These are phyloP conservation scores for Capsaspora owczarzaki DNA, from an alignment of 78 protist genomes.

Conservation along the genomic window DNA sequence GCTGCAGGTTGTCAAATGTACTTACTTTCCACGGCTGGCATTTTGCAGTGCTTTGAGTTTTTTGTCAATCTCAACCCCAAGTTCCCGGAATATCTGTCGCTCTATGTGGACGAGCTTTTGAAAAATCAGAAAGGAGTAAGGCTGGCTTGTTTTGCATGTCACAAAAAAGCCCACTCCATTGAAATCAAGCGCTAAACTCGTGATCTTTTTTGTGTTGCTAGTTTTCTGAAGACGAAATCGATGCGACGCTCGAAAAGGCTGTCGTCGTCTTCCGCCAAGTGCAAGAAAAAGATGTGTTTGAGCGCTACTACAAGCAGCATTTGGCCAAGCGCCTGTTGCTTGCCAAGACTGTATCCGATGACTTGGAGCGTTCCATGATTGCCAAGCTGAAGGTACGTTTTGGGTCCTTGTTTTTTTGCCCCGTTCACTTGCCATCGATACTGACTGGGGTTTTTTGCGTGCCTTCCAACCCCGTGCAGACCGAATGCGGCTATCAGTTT, in stretches of 20 bases:
- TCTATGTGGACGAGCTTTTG: slow-evolving; percentile 59
- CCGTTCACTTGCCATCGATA: neutral
- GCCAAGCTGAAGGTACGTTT: slow-evolving; percentile 56
- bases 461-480: neutral
- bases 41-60: slow-evolving; percentile 74
- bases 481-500: slow-evolving; percentile 85
- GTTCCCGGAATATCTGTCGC: slow-evolving; percentile 73
- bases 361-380: slow-evolving; percentile 76
- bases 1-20: no score
- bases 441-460: neutral
- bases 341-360: slow-evolving; percentile 59
- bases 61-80: slow-evolving; percentile 58
- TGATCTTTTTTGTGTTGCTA: neutral
- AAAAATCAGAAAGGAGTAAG: slow-evolving; percentile 56
- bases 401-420: neutral
- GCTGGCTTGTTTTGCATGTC: no score
- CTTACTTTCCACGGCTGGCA: no score
- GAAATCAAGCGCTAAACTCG: neutral
- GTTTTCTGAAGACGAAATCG: slow-evolving; percentile 60
- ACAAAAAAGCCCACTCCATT: no score
- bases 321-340: slow-evolving; percentile 82
- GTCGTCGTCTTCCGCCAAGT: slow-evolving; percentile 69
- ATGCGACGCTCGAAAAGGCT: slow-evolving; percentile 41
- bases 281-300: slow-evolving; percentile 90
- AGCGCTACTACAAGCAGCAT: slow-evolving; percentile 86